Percentiles rank a stretch among this genome's conserved stretches.
These are phyloP conservation scores for Scheffersomyces cryptocercus DNA, from an alignment of 1,139 yeast species.

Conservation along the genomic window DNA sequence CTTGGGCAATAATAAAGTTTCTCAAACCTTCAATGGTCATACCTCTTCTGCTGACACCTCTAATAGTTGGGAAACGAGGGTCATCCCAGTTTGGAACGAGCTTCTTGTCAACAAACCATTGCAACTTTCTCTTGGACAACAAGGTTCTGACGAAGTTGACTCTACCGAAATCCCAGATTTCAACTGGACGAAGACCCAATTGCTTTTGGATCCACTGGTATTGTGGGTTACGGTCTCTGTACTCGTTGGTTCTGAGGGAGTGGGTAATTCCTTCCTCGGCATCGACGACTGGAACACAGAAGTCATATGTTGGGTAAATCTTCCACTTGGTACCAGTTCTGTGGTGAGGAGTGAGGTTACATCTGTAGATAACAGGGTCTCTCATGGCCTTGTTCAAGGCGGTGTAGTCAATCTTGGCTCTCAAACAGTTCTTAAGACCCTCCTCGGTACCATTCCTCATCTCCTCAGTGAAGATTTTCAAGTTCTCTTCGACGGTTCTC, in stretches of 20 bases:
- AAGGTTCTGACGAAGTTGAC: conserved; percentile 94
- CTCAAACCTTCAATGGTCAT: conserved; percentile 97
- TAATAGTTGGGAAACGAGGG: conserved; percentile 98
- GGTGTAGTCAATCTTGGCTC: conserved; percentile 92
- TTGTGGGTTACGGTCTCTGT: conserved; percentile 97
- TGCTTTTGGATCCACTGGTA: conserved; percentile 93
- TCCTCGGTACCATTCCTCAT: conserved; percentile 92
- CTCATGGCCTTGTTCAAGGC: conserved; percentile 91
- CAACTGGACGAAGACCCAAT: conserved; percentile 81
- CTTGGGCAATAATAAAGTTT: conserved; percentile 90
- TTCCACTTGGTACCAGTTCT: conserved; percentile 93
- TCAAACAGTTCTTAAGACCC: conserved; percentile 84
- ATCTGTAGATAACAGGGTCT: conserved; percentile 96
- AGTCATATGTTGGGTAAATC: conserved; percentile 95
- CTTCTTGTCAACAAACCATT: conserved; percentile 94
- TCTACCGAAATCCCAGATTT: conserved; percentile 96
- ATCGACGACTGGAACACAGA: conserved; percentile 96
- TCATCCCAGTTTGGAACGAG: conserved; percentile 95
- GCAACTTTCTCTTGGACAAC: conserved; percentile 93
- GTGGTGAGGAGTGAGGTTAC: conserved; percentile 95
- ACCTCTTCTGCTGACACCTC: conserved; percentile 99
- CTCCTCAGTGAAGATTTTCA: conserved; percentile 78
- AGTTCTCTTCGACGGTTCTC: conserved; percentile 86
- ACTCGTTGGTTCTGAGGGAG: conserved; percentile 94
- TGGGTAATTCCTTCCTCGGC: conserved; percentile 95